phyloP scores from a whole-genome alignment of 331 rosid genomes.

The Acacia pycnantha region DNA sequence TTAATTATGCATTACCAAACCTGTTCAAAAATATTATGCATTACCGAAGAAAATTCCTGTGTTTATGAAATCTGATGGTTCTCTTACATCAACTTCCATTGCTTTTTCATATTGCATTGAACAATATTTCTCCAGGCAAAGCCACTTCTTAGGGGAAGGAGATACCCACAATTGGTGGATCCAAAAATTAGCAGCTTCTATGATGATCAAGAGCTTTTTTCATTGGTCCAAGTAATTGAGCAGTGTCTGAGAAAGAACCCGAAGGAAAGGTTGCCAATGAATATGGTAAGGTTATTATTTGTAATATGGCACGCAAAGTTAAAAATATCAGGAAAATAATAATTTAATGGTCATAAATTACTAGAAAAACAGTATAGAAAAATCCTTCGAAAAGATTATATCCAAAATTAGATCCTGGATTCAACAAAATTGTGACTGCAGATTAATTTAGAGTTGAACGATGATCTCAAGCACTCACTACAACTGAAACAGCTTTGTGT shows the following conservation, averaged over 20 bases:
- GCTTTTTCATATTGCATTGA: neutral
- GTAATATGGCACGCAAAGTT: neutral
- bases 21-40: neutral
- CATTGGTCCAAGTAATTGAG: constrained; percentile 34
- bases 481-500: neutral
- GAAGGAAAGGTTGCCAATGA: constrained; percentile 36
- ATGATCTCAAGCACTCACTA: neutral
- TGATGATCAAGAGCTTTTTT: constrained; percentile 37
- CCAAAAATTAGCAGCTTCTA: constrained; percentile 34
- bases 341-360: neutral
- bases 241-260: constrained; percentile 46
- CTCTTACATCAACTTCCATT: neutral
- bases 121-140: constrained; percentile 37
- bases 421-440: neutral
- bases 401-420: neutral
- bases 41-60: neutral
- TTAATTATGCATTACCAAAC: neutral
- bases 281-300: constrained; percentile 36
- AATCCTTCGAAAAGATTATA: neutral
- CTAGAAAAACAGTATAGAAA: neutral
- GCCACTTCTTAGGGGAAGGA: constrained; percentile 31
- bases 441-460: neutral
- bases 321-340: neutral
- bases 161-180: constrained; percentile 38
- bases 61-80: neutral